Evolutionary conservation across 441 rosid species (phyloP).

Genomic region (Mallotus japonicus): DNA sequence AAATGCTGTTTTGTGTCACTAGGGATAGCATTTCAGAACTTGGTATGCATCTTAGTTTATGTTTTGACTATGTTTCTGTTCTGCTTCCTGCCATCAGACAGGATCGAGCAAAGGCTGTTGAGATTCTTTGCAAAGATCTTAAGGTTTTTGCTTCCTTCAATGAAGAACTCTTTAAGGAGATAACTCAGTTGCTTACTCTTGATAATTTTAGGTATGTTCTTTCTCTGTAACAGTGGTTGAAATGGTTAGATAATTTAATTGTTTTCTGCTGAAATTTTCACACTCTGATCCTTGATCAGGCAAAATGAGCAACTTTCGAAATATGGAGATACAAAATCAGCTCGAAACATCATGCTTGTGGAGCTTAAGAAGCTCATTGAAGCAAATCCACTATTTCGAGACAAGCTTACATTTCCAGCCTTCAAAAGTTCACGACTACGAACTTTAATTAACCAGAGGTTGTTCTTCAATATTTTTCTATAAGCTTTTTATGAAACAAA

Average conservation of each 20-base stretch:
- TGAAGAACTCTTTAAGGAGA: constrained; percentile 61
- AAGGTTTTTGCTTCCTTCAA: constrained; percentile 51
- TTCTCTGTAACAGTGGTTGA: not conserved
- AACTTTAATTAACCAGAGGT: constrained; percentile 93
- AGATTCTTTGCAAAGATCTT: constrained; percentile 49
- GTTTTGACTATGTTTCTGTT: not conserved
- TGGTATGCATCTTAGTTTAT: constrained; percentile 2
- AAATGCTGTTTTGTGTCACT: not conserved
- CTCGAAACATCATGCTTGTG: constrained; percentile 74
- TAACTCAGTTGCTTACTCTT: constrained; percentile 48
- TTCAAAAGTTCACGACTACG: constrained; percentile 76
- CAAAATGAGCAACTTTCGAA: constrained; percentile 92
- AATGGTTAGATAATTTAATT: not conserved
- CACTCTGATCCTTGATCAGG: constrained; percentile 35
- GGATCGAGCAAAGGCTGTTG: constrained; percentile 54
- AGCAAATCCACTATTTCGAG: constrained; percentile 88
- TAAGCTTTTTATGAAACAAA: constrained; percentile 5
- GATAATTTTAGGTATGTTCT: constrained; percentile 46
- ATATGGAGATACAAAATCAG: constrained; percentile 91
- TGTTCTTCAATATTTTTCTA: constrained; percentile 13
- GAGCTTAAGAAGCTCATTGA: constrained; percentile 88
- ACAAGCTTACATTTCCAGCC: constrained; percentile 70
- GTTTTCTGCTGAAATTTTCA: not conserved
- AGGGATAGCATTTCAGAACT: not conserved
- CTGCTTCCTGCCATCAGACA: constrained; percentile 35